Base-by-base conservation (phyloP, 495 filamentous ascomycete genomes). In the Chaetomidium leptoderma region DNA sequence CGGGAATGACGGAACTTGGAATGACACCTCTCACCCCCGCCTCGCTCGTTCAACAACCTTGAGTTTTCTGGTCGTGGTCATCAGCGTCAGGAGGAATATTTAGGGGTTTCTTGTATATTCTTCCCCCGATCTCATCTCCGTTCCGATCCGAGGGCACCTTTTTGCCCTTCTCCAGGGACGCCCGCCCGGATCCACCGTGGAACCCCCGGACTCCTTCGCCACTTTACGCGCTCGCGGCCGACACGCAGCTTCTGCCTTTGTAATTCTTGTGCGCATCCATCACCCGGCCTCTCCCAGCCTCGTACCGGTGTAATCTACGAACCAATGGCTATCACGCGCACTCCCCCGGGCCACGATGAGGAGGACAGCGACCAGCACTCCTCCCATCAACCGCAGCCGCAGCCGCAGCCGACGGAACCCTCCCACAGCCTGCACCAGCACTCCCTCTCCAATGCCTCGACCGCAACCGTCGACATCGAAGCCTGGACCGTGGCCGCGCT, bases 401-500 rank as follows among this genome's bases (percentile, higher is more conserved):
- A 17, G 57, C 42, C 59, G 21, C 32, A 36, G 17, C 32, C 46
- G n/a, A n/a, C n/a, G n/a, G n/a, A n/a, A n/a, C n/a, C n/a, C n/a
- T n/a, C 14, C 14, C 40, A n/a, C n/a, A n/a, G n/a, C 2, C 37
- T 61, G 13, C 62, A 63, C 52, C 69, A 70, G 51, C 71, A 69
- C 55, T 57, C 64, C 11, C 30, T 67, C n/a, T 70, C 64, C 35
- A 58, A 61, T 48, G 64, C 66, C 58, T 67, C 71, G 23, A 70
- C 69, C 36, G 64, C 63, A 11, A 61, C 65, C 42, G 60, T 76
- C 40, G 74, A 81, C 59, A 74, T 80, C 52, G 76, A 75, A 54
- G 60, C 78, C 32, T 81, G 78, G 80, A 77, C 75, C 26, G 55
- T 72, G 49, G 71, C 72, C 13, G 78, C 78, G 0, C 70, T 81